Percentiles rank a stretch among this genome's conserved stretches.
Evolutionary conservation across 805 yeast genomes (phyloP).

Genomic region (Ogataea ganodermae): DNA sequence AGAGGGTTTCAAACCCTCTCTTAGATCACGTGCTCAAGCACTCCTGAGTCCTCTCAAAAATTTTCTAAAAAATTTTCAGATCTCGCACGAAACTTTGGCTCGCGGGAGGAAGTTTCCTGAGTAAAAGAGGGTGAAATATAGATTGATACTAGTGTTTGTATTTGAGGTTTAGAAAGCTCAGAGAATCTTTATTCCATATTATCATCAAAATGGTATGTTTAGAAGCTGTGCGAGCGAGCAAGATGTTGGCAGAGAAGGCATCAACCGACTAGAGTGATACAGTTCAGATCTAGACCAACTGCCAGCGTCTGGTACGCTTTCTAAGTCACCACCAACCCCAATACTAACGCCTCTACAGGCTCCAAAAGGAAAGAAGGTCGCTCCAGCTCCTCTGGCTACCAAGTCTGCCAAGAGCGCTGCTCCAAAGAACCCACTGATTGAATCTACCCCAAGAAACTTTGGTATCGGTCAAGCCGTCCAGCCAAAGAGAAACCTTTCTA

Average conservation of each 20-base stretch:
- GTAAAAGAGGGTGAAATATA: constrained; percentile 4
- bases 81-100: constrained; percentile 5
- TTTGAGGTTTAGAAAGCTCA: neutral
- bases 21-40: constrained; percentile 11
- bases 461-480: constrained; percentile 94
- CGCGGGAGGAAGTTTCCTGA: neutral
- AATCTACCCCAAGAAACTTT: constrained; percentile 83
- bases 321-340: neutral
- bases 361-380: constrained; percentile 75
- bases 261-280: too few relatives aligned
- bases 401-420: constrained; percentile 54
- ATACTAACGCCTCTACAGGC: constrained; percentile 23
- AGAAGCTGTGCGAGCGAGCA: neutral
- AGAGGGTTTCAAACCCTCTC: constrained; percentile 8
- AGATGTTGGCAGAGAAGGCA: too few relatives aligned
- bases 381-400: constrained; percentile 93
- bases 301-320: too few relatives aligned
- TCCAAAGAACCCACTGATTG: constrained; percentile 77
- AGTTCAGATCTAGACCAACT: too few relatives aligned
- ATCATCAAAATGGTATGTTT: constrained; percentile 13
- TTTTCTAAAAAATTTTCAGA: constrained; percentile 12
- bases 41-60: neutral
- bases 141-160: neutral
- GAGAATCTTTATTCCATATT: constrained; percentile 4
- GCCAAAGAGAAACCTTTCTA: constrained; percentile 90